A percentile compares a stretch with the other conserved stretches of the same genome.
Evolutionary conservation across 2,329 filamentous ascomycete genomes (phyloP).

Genomic region (Triangularia setosa): DNA sequence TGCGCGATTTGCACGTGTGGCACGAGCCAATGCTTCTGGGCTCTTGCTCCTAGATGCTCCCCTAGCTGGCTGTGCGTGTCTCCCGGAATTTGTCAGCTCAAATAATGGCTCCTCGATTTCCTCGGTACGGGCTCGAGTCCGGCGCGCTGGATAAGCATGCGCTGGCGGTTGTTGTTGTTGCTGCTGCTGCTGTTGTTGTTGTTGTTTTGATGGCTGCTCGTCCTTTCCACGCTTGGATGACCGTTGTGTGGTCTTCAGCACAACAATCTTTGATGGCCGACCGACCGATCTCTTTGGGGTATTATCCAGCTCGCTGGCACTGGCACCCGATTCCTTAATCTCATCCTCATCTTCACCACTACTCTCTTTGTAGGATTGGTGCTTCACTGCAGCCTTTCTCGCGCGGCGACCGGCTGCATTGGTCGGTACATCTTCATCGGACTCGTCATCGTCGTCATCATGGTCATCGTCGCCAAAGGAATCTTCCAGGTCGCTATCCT

Average conservation of each 20-base stretch:
- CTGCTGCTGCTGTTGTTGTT: too few species aligned
- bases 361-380: constrained; percentile 45
- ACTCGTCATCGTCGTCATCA: constrained; percentile 34
- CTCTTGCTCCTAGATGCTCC: constrained; percentile 52
- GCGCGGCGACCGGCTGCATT: constrained; percentile 42
- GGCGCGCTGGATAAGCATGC: constrained; percentile 34
- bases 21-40: constrained; percentile 47
- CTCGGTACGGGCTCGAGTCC: constrained; percentile 53
- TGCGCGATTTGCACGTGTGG: constrained; percentile 44
- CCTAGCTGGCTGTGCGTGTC: constrained; percentile 47
- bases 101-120: constrained; percentile 53
- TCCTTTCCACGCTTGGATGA: constrained; percentile 20
- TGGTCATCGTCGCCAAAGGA: constrained; percentile 41
- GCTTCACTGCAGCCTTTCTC: constrained; percentile 42
- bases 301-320: constrained; percentile 37
- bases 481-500: constrained; percentile 49
- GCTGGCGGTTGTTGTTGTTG: constrained; percentile 1
- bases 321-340: constrained; percentile 33
- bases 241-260: constrained; percentile 26
- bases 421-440: constrained; percentile 36
- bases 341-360: constrained; percentile 37
- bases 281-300: constrained; percentile 14
- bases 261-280: constrained; percentile 28
- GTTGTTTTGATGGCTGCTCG: constrained; percentile 10
- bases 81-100: constrained; percentile 59